These are phyloP conservation scores for Neckera pumila DNA, from an alignment of 225 moss, liverwort and hornwort species.

Conservation along the genomic window DNA sequence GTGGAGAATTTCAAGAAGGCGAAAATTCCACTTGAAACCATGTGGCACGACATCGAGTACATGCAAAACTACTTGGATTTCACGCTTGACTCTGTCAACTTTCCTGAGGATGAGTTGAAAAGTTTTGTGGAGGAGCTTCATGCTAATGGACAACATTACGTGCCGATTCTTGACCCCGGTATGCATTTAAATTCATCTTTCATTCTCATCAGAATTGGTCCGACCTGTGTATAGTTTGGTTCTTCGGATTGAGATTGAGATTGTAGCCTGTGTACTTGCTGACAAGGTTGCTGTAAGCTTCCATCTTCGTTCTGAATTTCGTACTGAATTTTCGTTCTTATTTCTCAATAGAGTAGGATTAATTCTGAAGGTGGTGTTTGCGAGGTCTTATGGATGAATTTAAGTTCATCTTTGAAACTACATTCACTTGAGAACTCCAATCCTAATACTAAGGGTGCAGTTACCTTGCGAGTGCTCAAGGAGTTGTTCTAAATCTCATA, in stretches of 20 bases:
- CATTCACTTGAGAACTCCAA: not conserved
- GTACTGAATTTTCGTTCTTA: no score
- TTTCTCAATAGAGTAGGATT: not conserved
- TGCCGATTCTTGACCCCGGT: conserved; percentile 88
- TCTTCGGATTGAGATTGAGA: not conserved
- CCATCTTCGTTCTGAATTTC: not conserved
- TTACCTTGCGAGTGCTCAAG: not conserved
- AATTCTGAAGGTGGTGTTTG: not conserved
- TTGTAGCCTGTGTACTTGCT: not conserved
- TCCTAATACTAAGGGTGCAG: not conserved
- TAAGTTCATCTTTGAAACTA: not conserved
- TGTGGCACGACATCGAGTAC: conserved; percentile 93
- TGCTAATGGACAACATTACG: conserved; percentile 55
- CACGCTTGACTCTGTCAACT: conserved; percentile 49
- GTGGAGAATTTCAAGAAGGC: conserved; percentile 62
- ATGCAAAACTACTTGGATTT: conserved; percentile 77
- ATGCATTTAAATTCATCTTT: not conserved
- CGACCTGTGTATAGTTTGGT: not conserved
- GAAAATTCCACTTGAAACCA: conserved; percentile 65
- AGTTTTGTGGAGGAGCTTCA: conserved; percentile 56
- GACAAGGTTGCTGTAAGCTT: not conserved
- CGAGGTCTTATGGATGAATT: not conserved
- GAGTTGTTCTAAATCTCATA: not conserved
- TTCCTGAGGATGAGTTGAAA: conserved; percentile 29
- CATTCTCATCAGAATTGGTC: not conserved